Base-by-base conservation (phyloP, 1,284 basidiomycete genomes). In the Serendipita sp. region DNA sequence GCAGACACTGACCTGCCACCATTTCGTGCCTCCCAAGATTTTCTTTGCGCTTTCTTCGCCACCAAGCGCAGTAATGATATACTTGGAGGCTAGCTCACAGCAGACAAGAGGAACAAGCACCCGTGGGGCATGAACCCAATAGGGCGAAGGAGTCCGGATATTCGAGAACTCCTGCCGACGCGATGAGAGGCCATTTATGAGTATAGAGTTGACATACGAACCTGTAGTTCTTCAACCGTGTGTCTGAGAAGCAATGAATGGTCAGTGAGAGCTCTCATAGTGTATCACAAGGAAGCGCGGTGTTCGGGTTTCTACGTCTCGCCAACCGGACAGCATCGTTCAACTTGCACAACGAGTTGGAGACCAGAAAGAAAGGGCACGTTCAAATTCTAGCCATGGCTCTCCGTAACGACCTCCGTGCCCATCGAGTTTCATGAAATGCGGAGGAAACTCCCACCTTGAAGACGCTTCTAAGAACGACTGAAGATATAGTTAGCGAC, bases 1-100 rank as follows among this genome's bases (percentile, higher is more conserved):
- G 53, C 30, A n/a, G 12, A 58, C 85, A 41, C 91, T 83, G 17
- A 93, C 88, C 72, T 94, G 93, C 95, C 94, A 98, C 93, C 95
- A 98, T 70, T 93, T 93, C 4, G 84, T 84, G 1, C 94, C 95
- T 15, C 94, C 94, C 1, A 93, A 85, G 30, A 93, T 72, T 62
- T 80, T 81, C 67, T 83, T 82, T 6, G 89, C 82, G 61, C 79
- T 76, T 35, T 87, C 86, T 66, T 88, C 82, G 6, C 93, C 92
- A 0, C 95, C 94, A 10, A 99, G 78, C 1, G 85, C 92, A 64
- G 82, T 76, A 62, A 94, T 84, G 49, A 99, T 79, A 66, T 83
- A 74, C 3, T 76, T 73, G 1, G 95, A 92, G 0, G 95, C 91
- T 32, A 86, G 78, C 58, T 89, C 81, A 68, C 93, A 93, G 63